These are phyloP conservation scores for Trichophyton schoenleinii DNA, from an alignment of 2,329 filamentous ascomycete species.

Conservation along the genomic window DNA sequence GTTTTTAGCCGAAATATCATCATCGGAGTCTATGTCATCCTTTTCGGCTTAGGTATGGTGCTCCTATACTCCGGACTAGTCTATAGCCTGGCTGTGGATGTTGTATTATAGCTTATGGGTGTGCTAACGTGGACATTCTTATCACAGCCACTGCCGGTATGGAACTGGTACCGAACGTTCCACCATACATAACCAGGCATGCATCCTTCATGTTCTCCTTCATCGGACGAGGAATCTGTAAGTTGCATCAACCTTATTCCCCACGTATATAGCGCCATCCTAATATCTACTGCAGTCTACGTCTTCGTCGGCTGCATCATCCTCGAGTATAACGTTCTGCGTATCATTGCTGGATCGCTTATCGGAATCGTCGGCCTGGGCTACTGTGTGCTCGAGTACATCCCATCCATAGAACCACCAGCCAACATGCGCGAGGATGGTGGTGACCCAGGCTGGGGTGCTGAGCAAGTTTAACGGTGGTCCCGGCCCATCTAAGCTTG, in stretches of 20 bases:
- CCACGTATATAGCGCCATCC: not conserved
- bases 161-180: constrained; percentile 74
- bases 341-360: constrained; percentile 63
- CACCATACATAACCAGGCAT: constrained; percentile 82
- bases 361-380: constrained; percentile 65
- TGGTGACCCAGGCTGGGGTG: constrained; percentile 61
- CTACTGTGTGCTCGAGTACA: constrained; percentile 64
- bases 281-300: constrained; percentile 56
- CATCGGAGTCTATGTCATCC: constrained; percentile 72
- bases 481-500: not conserved
- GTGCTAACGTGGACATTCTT: constrained; percentile 16
- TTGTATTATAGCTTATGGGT: not conserved
- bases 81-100: not conserved
- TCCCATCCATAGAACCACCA: constrained; percentile 66
- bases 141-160: constrained; percentile 53
- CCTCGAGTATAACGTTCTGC: constrained; percentile 53
- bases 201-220: constrained; percentile 98
- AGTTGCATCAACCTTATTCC: constrained; percentile 29
- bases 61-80: not conserved
- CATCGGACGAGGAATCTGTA: constrained; percentile 87
- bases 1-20: constrained; percentile 54
- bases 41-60: constrained; percentile 70
- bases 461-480: constrained; percentile 54
- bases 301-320: constrained; percentile 85
- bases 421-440: constrained; percentile 71